Percentiles rank a stretch among this genome's conserved stretches.
phyloP scores from a whole-genome alignment of 306 rosid species.

The Erythrophleum fordii region DNA sequence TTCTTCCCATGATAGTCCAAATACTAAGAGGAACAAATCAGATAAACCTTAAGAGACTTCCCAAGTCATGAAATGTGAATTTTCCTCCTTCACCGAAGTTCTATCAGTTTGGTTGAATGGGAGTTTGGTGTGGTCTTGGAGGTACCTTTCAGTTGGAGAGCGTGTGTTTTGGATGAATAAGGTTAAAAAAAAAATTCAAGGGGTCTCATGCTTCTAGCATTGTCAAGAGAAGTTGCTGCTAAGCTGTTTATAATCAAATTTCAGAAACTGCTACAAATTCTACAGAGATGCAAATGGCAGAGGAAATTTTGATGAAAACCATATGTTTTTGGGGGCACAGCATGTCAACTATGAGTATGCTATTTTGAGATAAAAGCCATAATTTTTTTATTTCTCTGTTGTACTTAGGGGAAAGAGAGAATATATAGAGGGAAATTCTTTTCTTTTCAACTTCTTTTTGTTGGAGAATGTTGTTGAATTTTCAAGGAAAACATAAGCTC shows the following conservation, averaged over 20 bases:
- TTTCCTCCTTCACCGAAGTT: constrained; percentile 46
- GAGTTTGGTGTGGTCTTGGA: constrained; percentile 56
- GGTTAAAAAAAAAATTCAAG: constrained; percentile 22
- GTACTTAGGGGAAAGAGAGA: constrained; percentile 13
- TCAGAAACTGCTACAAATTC: constrained; percentile 32
- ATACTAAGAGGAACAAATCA: constrained; percentile 48
- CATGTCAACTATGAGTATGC: constrained; percentile 9
- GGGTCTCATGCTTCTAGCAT: constrained; percentile 41
- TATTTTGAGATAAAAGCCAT: not conserved
- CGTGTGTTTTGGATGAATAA: constrained; percentile 34
- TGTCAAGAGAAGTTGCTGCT: constrained; percentile 29
- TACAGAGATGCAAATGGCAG: constrained; percentile 23
- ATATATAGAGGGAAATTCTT: constrained; percentile 11
- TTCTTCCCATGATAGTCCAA: constrained; percentile 50
- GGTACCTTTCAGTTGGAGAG: constrained; percentile 37
- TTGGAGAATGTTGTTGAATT: not conserved
- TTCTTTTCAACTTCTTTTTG: not conserved
- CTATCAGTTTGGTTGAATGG: constrained; percentile 67
- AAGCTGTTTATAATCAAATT: constrained; percentile 29
- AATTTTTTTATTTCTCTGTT: not conserved
- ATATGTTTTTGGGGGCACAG: not conserved
- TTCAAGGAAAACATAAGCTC: not conserved
- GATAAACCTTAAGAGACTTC: constrained; percentile 36
- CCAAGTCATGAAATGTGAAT: constrained; percentile 56
- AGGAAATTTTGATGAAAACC: constrained; percentile 23